Conservation (phyloP, 1,284 basidiomycete species). For the Pseudozyma thailandica region DNA sequence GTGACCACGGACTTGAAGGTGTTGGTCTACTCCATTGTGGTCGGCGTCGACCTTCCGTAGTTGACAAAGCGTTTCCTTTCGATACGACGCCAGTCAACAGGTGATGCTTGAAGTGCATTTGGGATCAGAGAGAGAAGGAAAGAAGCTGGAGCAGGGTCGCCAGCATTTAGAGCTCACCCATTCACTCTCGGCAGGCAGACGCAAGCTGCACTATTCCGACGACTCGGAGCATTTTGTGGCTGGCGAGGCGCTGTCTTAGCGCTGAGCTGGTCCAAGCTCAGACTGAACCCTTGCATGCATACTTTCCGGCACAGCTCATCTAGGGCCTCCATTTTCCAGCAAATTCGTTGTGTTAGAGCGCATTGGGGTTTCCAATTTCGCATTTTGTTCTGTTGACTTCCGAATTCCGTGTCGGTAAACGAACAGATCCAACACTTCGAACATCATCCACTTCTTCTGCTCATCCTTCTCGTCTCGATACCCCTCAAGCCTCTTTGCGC, state of each 20-base stretch:
- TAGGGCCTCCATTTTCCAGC: background rate
- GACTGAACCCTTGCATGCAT: slow-evolving; percentile 16
- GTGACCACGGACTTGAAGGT: background rate
- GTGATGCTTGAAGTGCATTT: too few species aligned
- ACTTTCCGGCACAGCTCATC: background rate
- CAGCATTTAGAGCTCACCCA: slow-evolving; percentile 2
- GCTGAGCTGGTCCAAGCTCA: slow-evolving; percentile 4
- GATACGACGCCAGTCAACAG: too few species aligned
- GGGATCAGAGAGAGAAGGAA: background rate
- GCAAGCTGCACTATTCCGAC: too few species aligned
- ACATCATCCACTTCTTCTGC: too few species aligned
- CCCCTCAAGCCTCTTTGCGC: too few species aligned
- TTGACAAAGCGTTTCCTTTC: too few species aligned
- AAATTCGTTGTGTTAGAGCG: background rate
- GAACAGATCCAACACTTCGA: too few species aligned
- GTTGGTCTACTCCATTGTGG: background rate
- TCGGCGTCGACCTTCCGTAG: too few species aligned
- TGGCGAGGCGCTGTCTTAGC: background rate
- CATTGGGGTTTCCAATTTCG: background rate
- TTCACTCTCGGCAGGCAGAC: background rate
- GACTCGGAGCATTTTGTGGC: too few species aligned
- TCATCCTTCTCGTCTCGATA: too few species aligned
- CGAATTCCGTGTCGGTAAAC: too few species aligned
- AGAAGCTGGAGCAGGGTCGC: background rate
- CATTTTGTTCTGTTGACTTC: background rate